Evolutionary conservation across 148 eudicot species (phyloP).

Genomic region (Salicornia ramosissima): DNA sequence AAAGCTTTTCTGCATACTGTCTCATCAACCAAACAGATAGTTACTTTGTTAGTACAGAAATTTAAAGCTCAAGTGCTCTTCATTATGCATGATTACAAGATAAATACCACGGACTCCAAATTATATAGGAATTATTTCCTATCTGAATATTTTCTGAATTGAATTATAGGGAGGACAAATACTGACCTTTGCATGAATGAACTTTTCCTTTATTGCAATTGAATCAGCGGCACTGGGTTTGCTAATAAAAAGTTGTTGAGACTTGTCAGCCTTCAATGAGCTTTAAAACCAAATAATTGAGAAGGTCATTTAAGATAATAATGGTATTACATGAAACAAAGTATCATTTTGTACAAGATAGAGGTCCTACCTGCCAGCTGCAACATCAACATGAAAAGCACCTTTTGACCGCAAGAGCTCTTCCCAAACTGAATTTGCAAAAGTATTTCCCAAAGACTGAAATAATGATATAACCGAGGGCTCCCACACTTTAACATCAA

Average conservation of each 20-base stretch:
- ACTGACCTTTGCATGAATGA: constrained; percentile 90
- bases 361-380: constrained; percentile 51
- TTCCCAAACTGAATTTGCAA: constrained; percentile 95
- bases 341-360: background rate
- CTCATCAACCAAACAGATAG: constrained; percentile 12
- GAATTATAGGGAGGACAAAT: background rate
- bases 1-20: constrained; percentile 84
- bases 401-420: constrained; percentile 76
- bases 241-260: constrained; percentile 55
- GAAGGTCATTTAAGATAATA: constrained; percentile 18
- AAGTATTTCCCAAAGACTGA: constrained; percentile 87
- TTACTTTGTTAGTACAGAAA: background rate
- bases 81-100: background rate
- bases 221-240: constrained; percentile 88
- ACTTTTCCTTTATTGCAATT: constrained; percentile 84
- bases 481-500: constrained; percentile 98
- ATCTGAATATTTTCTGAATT: background rate
- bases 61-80: background rate
- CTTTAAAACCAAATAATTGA: constrained; percentile 42
- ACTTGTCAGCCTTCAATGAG: constrained; percentile 59
- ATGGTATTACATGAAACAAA: background rate
- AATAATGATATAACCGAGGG: constrained; percentile 83
- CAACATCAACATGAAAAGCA: constrained; percentile 68
- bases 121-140: background rate
- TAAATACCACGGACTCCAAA: background rate